Conservation (phyloP, 2,329 filamentous ascomycete species). For the Nigrospora sphaerica region DNA sequence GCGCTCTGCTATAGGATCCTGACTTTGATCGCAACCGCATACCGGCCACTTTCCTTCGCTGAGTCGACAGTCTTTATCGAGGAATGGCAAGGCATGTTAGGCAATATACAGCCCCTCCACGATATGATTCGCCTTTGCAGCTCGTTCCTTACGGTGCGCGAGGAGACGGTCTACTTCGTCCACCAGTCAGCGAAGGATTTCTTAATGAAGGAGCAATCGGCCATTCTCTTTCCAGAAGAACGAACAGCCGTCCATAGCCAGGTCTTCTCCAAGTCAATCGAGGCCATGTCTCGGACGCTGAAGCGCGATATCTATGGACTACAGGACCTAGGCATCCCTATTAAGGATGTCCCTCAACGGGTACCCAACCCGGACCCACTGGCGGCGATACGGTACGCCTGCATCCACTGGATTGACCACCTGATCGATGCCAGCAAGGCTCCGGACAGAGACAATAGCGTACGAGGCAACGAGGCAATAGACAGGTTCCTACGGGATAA, state of each 20-base stretch:
- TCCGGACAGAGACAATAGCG: neutral
- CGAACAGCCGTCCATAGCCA: slow-evolving; percentile 15
- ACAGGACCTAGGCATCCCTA: slow-evolving; percentile 8
- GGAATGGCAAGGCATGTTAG: slow-evolving; percentile 3
- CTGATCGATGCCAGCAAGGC: too few relatives aligned
- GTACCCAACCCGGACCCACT: slow-evolving; percentile 16
- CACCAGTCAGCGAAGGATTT: slow-evolving; percentile 38
- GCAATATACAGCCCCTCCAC: neutral
- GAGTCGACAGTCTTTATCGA: slow-evolving; percentile 18
- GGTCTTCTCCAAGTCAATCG: slow-evolving; percentile 27
- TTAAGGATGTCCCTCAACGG: slow-evolving; percentile 12
- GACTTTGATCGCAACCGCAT: too few relatives aligned
- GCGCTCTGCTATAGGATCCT: slow-evolving; percentile 3
- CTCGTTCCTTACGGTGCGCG: slow-evolving; percentile 34
- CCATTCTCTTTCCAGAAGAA: slow-evolving; percentile 20
- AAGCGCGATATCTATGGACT: slow-evolving; percentile 27
- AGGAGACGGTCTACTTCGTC: slow-evolving; percentile 26
- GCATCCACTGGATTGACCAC: slow-evolving; percentile 28
- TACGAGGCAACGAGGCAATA: slow-evolving; percentile 9
- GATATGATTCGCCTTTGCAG: slow-evolving; percentile 22
- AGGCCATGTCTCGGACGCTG: slow-evolving; percentile 19
- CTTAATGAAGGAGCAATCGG: slow-evolving; percentile 14
- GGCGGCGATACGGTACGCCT: slow-evolving; percentile 20
- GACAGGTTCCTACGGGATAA: neutral
- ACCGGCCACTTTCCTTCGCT: slow-evolving; percentile 6